Evolutionary conservation across 441 rosid species (phyloP), one percentile per base, ranked within the genome.

Genomic region (Bruguiera hainesii): DNA sequence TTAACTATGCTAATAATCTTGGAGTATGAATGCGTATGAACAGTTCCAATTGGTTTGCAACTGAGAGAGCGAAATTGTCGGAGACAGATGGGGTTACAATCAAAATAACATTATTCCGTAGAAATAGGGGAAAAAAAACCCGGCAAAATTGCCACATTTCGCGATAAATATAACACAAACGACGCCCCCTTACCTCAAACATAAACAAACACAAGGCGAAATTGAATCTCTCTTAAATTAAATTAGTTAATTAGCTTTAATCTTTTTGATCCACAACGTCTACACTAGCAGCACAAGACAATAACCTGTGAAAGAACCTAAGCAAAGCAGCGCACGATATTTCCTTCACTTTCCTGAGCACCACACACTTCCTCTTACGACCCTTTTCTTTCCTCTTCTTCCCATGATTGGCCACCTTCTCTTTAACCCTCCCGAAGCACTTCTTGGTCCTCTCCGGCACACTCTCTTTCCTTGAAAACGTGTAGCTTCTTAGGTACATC

Each of bases 401-500:
- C 8, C 72, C 68, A 21, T 29, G 37, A 60, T 62, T 48, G 13
- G 49, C 50, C 70, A 76, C 71, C 69, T 73, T 84, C 33, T 72
- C 76, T 55, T 76, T 79, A 25, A 68, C 75, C 62, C 77, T 70
- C 0, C 85, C 87, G 37, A 83, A 71, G 52, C 87, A 85, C 75
- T 78, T 77, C 42, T 72, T 67, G 7, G 81, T 75, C 79, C 66
- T 79, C 73, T 84, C 84, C 7, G 80, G 67, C 57, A 67, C 72
- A 9, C 72, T 80, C 28, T 89, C 96, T 67, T 89, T 84, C 67
- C 88, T 74, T 6, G 93, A 85, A 67, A 93, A 91, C 9, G 90
- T 89, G 72, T 93, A 91, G 85, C 98, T 91, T 74, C 98, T 83
- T 7, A 93, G 86, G 68, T 91, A 93, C 82, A 87, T 82, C 80